phyloP scores from a whole-genome alignment of 1,139 yeast species.

The Pichia sp. region DNA sequence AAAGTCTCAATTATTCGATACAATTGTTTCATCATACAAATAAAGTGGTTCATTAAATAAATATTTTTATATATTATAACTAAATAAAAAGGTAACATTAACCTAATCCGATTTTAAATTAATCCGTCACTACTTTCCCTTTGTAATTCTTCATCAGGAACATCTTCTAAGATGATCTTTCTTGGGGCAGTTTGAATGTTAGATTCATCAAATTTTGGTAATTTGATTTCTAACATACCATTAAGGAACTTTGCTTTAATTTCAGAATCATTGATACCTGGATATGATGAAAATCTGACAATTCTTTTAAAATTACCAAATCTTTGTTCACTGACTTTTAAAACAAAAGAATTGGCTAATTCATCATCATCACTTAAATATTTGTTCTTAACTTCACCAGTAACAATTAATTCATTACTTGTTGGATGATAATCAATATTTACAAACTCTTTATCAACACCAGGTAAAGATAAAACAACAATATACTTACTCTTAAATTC shows the following conservation, averaged over 20 bases:
- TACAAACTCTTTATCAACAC: conserved; percentile 46
- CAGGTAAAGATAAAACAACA: conserved; percentile 47
- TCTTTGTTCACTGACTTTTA: conserved; percentile 42
- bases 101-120: not conserved
- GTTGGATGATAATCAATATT: conserved; percentile 52
- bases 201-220: conserved; percentile 37
- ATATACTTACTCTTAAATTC: conserved; percentile 40
- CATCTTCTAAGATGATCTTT: conserved; percentile 25
- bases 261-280: conserved; percentile 44
- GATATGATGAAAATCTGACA: conserved; percentile 46
- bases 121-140: conserved; percentile 9
- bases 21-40: conserved; percentile 45
- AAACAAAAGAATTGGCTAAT: conserved; percentile 21
- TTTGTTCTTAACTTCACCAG: conserved; percentile 40
- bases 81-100: not conserved
- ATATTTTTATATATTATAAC: not conserved
- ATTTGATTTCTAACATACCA: conserved; percentile 46
- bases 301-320: conserved; percentile 50
- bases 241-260: conserved; percentile 47
- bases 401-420: conserved; percentile 42
- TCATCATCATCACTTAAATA: conserved; percentile 30
- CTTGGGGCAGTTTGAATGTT: conserved; percentile 16
- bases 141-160: conserved; percentile 28
- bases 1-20: conserved; percentile 45
- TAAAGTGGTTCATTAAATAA: not conserved